Evolutionary conservation across 2,329 filamentous ascomycete species (phyloP).

Genomic region (Rhynchosporium agropyri): DNA sequence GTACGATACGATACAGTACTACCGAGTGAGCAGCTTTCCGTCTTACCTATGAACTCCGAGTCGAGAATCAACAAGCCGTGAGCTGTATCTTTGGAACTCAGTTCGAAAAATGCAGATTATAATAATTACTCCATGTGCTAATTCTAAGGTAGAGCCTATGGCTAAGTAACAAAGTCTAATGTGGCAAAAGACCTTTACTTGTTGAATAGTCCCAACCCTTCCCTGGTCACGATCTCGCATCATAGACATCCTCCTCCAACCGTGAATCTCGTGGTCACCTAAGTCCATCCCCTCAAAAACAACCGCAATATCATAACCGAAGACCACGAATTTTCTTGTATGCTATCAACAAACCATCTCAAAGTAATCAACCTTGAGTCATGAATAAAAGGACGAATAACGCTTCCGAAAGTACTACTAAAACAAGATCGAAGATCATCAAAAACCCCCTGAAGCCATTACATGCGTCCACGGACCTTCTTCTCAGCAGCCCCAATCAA

Average conservation of each 20-base stretch:
- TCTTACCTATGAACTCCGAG: background rate
- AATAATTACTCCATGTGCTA: conserved; percentile 7
- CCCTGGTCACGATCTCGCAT: background rate
- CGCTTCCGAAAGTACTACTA: conserved; percentile 21
- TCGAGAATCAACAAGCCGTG: background rate
- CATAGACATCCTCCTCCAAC: background rate
- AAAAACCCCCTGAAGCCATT: conserved; percentile 5
- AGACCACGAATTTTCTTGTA: conserved; percentile 1
- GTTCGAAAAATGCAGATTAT: background rate
- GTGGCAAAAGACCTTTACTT: conserved; percentile 10
- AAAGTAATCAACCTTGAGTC: conserved; percentile 11
- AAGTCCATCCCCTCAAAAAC: background rate
- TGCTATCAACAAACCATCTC: conserved; percentile 10
- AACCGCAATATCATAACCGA: background rate
- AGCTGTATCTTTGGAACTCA: too few relatives aligned
- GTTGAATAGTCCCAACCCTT: conserved; percentile 10
- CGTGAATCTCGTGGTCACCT: background rate
- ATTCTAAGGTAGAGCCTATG: conserved; percentile 2
- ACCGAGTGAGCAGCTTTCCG: too few relatives aligned
- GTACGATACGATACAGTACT: too few relatives aligned
- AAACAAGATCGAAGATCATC: conserved; percentile 21
- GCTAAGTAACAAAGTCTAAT: conserved; percentile 12
- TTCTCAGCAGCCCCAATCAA: conserved; percentile 44
- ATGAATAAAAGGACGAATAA: conserved; percentile 16
- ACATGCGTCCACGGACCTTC: conserved; percentile 39